These are phyloP conservation scores for Xerocomus nothofagi DNA, from an alignment of 1,284 basidiomycete species.

Conservation along the genomic window DNA sequence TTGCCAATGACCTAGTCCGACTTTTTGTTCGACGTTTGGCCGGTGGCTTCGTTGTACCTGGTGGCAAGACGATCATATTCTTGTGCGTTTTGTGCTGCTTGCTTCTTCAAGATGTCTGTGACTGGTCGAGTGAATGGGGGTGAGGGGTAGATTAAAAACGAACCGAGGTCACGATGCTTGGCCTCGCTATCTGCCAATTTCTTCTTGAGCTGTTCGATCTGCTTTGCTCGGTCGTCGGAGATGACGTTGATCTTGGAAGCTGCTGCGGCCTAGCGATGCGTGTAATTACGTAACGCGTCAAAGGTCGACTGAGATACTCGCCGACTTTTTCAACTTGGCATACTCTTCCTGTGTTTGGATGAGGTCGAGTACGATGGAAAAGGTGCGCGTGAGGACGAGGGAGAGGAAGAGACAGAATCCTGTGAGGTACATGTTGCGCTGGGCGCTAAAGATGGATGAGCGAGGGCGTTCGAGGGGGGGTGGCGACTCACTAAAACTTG, in stretches of 20 bases:
- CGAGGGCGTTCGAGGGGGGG: too few relatives aligned
- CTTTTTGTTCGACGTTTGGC: conserved; percentile 39
- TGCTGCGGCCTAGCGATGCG: conserved; percentile 38
- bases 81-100: conserved; percentile 71
- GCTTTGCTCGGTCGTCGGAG: conserved; percentile 52
- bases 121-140: not conserved
- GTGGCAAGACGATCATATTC: conserved; percentile 83
- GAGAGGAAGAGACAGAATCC: conserved; percentile 94
- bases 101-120: conserved; percentile 79
- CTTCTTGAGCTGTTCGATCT: conserved; percentile 65
- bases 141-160: conserved; percentile 23
- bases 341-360: conserved; percentile 89
- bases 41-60: conserved; percentile 72
- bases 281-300: not conserved
- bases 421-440: conserved; percentile 87
- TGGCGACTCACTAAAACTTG: conserved; percentile 82
- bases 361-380: conserved; percentile 89
- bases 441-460: conserved; percentile 54
- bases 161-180: conserved; percentile 72
- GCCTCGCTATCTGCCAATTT: conserved; percentile 47
- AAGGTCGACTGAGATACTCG: conserved; percentile 30
- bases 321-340: conserved; percentile 75
- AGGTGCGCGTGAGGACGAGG: conserved; percentile 88
- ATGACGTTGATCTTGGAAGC: conserved; percentile 37
- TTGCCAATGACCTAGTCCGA: conserved; percentile 27